Conservation (phyloP, 306 rosid genomes). For the Dalbergia oliveri region DNA sequence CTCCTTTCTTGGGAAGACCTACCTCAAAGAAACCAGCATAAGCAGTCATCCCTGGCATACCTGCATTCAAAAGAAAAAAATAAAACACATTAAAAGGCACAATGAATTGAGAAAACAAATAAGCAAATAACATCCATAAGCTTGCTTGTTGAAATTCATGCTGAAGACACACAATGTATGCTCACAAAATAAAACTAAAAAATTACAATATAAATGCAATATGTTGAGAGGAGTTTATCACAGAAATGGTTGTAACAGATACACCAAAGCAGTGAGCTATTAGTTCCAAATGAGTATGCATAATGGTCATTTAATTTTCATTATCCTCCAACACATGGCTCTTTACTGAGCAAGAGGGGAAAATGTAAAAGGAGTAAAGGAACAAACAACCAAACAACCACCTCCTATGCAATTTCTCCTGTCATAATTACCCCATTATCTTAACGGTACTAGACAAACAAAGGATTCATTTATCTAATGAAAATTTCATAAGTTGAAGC, state of each 20-base stretch:
- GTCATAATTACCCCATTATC: background rate
- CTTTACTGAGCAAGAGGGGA: background rate
- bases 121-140: background rate
- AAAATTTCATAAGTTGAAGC: background rate
- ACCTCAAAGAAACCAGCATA: conserved; percentile 52
- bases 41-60: conserved; percentile 62
- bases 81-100: background rate
- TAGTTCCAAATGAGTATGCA: background rate
- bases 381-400: background rate
- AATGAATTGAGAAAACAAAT: background rate
- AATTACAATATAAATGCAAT: background rate
- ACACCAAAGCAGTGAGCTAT: background rate
- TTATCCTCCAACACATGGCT: background rate
- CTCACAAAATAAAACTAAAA: background rate
- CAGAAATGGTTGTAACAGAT: background rate
- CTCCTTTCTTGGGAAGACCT: conserved; percentile 54
- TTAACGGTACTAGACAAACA: conserved; percentile 1
- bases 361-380: background rate
- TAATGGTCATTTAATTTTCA: background rate
- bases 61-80: conserved; percentile 28
- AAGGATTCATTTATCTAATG: background rate
- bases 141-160: background rate
- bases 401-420: background rate
- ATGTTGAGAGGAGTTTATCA: background rate
- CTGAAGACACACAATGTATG: background rate